Conservation (phyloP, 2,329 filamentous ascomycete species). For the Fusarium sp. region DNA sequence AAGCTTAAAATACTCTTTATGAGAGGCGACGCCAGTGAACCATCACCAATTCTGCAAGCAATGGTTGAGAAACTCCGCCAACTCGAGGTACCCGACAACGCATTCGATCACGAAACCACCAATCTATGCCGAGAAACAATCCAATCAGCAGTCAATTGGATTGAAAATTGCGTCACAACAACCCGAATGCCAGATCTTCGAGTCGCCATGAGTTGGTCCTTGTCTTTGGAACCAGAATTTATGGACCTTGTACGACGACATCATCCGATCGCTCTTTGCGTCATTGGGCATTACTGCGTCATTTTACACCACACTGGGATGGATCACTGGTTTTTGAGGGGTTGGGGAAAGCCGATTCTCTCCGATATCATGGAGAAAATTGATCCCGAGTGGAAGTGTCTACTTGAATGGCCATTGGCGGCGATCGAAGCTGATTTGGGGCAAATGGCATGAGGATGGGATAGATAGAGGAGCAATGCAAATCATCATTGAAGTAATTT, state of each 20-base stretch:
- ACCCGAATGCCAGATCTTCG: constrained; percentile 14
- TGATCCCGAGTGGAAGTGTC: constrained; percentile 6
- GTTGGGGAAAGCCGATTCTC: constrained; percentile 24
- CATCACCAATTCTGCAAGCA: constrained; percentile 10
- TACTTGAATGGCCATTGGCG: constrained; percentile 29
- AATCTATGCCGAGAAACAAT: constrained; percentile 17
- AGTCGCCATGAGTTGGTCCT: constrained; percentile 25
- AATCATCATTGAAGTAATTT: neutral
- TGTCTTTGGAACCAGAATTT: constrained; percentile 25
- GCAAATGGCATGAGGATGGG: neutral
- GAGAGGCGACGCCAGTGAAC: neutral
- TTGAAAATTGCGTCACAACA: neutral
- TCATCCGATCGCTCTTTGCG: constrained; percentile 21
- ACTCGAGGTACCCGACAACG: constrained; percentile 7
- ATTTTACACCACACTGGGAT: constrained; percentile 21
- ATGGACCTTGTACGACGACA: constrained; percentile 29
- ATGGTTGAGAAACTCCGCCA: constrained; percentile 21
- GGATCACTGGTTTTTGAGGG: constrained; percentile 26
- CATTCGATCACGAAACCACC: neutral
- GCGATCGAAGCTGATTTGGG: neutral
- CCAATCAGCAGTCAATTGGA: constrained; percentile 6
- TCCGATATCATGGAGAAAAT: constrained; percentile 11
- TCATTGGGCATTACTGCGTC: constrained; percentile 34
- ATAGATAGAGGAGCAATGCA: neutral
- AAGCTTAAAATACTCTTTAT: constrained; percentile 12